These are phyloP conservation scores for Cadophora luteo-olivacea DNA, from an alignment of 2,329 filamentous ascomycete genomes.

Conservation along the genomic window DNA sequence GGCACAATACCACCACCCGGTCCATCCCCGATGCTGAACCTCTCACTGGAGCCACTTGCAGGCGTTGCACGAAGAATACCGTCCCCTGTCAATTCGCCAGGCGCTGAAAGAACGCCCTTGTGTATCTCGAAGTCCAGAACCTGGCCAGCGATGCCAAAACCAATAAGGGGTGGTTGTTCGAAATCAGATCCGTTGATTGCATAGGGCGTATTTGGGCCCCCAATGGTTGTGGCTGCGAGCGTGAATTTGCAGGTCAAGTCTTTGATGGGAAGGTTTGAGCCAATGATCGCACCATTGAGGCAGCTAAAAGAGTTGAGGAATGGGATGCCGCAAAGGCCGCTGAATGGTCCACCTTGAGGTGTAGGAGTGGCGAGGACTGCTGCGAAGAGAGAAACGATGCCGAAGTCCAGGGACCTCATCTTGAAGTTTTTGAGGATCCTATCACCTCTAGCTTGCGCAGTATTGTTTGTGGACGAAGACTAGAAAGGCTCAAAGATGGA, in stretches of 20 bases:
- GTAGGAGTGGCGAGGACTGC: not conserved
- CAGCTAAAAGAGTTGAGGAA: not conserved
- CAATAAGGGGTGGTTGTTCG: not conserved
- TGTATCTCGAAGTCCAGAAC: not conserved
- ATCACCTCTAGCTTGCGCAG: not conserved
- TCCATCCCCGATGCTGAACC: not conserved
- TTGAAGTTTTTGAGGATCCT: not conserved
- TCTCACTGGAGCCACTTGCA: not conserved
- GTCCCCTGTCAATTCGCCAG: not conserved
- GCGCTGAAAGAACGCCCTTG: not conserved
- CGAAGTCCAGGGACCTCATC: not conserved
- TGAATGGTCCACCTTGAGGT: not conserved
- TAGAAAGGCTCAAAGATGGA: not conserved
- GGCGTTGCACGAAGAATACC: not conserved
- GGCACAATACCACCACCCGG: not conserved
- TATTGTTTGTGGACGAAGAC: not conserved
- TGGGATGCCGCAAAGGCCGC: not conserved
- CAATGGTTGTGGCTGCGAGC: not conserved
- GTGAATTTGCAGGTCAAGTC: constrained; percentile 2
- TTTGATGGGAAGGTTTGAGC: not conserved
- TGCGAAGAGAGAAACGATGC: not conserved
- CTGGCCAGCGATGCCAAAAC: not conserved
- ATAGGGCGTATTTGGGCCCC: not conserved
- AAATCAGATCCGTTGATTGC: not conserved
- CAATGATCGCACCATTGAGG: not conserved